phyloP scores from a whole-genome alignment of 352 stramenopile species.

The Phytophthora pisi region DNA sequence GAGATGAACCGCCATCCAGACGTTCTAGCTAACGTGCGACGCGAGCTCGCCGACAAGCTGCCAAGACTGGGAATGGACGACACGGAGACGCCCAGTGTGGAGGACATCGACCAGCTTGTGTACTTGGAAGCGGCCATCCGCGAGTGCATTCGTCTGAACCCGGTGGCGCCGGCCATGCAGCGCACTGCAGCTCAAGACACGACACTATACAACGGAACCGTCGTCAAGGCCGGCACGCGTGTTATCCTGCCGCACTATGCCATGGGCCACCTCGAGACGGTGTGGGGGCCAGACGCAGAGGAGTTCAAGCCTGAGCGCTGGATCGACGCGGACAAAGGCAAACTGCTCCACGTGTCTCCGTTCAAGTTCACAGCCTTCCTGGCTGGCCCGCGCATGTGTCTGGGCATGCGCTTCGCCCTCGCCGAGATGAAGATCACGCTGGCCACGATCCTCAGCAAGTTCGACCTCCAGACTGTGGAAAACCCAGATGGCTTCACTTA shows the following conservation, averaged over 20 bases:
- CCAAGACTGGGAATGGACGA: constrained; percentile 38
- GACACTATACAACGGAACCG: constrained; percentile 68
- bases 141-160: constrained; percentile 57
- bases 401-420: constrained; percentile 44
- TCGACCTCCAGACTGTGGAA: constrained; percentile 45
- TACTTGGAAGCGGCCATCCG: constrained; percentile 56
- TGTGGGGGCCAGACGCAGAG: constrained; percentile 51
- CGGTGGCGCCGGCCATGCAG: constrained; percentile 42
- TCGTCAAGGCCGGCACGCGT: constrained; percentile 55
- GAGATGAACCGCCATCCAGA: constrained; percentile 72
- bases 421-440: constrained; percentile 47
- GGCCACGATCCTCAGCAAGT: constrained; percentile 53
- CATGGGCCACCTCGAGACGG: constrained; percentile 50
- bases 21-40: constrained; percentile 30
- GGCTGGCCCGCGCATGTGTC: constrained; percentile 47
- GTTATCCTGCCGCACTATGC: constrained; percentile 69
- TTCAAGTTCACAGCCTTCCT: constrained; percentile 56
- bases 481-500: constrained; percentile 48
- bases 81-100: constrained; percentile 26
- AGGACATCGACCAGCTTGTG: constrained; percentile 42
- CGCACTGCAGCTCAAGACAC: constrained; percentile 56
- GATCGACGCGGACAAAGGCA: constrained; percentile 42
- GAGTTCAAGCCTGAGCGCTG: constrained; percentile 70
- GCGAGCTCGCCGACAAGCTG: constrained; percentile 53
- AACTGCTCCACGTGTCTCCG: constrained; percentile 31